Conservation (phyloP, 2,329 filamentous ascomycete species). For the Aspergillus versicolor region DNA sequence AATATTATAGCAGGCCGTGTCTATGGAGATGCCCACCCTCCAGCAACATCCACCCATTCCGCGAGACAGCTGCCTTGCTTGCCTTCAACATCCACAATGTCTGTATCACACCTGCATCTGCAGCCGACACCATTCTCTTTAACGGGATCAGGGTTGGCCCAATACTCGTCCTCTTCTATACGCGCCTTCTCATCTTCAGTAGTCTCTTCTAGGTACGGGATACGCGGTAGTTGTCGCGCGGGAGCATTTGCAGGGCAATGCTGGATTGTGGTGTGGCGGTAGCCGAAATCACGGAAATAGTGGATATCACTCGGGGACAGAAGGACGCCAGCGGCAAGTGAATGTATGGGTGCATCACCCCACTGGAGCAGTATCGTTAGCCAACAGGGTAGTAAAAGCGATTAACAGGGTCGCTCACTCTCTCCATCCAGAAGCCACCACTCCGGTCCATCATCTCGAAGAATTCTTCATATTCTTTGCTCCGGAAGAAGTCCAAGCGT, state of each 20-base stretch:
- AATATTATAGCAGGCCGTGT: conserved; percentile 20
- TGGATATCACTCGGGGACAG: conserved; percentile 82
- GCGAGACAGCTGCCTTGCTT: conserved; percentile 93
- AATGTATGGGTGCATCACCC: conserved; percentile 98
- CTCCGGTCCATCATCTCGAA: conserved; percentile 99
- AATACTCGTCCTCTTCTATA: conserved; percentile 92
- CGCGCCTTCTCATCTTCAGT: conserved; percentile 79
- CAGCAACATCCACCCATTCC: conserved; percentile 96
- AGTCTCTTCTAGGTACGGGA: conserved; percentile 78
- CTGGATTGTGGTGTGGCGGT: conserved; percentile 97
- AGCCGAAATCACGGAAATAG: conserved; percentile 98
- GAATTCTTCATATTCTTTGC: conserved; percentile 96
- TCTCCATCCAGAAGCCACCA: conserved; percentile 98
- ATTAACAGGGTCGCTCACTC: conserved; percentile 59
- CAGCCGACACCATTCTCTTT: conserved; percentile 97
- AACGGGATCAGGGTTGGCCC: conserved; percentile 80
- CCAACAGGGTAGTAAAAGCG: conserved; percentile 1
- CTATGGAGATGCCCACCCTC: conserved; percentile 75
- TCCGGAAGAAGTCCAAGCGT: conserved; percentile 89
- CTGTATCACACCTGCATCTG: conserved; percentile 92
- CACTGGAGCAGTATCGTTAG: conserved; percentile 60
- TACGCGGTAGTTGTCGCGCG: conserved; percentile 75
- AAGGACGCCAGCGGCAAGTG: conserved; percentile 86
- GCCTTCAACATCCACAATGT: conserved; percentile 95
- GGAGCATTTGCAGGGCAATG: conserved; percentile 97